phyloP scores from a whole-genome alignment of 1,284 basidiomycete species.

The Trichosporon asahii region DNA sequence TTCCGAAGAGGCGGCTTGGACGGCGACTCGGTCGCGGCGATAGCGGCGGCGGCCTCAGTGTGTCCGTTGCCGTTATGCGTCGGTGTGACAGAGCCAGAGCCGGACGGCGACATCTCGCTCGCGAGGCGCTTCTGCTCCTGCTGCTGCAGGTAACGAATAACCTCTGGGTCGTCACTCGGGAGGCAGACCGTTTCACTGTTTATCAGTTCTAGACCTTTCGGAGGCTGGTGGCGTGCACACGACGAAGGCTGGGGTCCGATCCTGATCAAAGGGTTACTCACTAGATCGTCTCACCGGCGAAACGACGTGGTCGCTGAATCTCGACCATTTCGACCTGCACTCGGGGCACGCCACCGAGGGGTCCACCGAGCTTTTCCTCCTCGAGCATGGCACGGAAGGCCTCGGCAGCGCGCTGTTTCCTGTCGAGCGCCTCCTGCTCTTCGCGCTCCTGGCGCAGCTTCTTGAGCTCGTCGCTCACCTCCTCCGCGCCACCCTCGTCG shows the following conservation, averaged over 20 bases:
- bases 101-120: not conserved
- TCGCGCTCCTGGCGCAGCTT: slow-evolving; percentile 6
- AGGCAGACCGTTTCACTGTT: slow-evolving; percentile 44
- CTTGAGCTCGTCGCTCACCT: not conserved
- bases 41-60: not conserved
- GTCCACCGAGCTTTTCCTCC: slow-evolving; percentile 11
- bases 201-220: slow-evolving; percentile 9
- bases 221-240: not conserved
- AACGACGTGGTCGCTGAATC: slow-evolving; percentile 41
- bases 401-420: slow-evolving; percentile 19
- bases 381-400: slow-evolving; percentile 20
- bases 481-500: slow-evolving; percentile 18
- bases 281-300: slow-evolving; percentile 49
- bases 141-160: slow-evolving; percentile 29
- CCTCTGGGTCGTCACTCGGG: slow-evolving; percentile 41
- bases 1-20: slow-evolving; percentile 14
- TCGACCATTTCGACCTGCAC: slow-evolving; percentile 37
- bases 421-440: slow-evolving; percentile 10
- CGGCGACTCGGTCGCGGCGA: not conserved
- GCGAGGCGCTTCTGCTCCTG: slow-evolving; percentile 6
- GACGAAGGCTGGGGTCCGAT: not conserved
- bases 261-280: slow-evolving; percentile 23
- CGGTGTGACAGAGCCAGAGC: slow-evolving; percentile 1
- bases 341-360: not conserved
- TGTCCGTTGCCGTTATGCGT: slow-evolving; percentile 6